A percentile compares a stretch with the other conserved stretches of the same genome.
These are phyloP conservation scores for Penicillium sp. DNA, from an alignment of 2,329 filamentous ascomycete genomes.

Conservation along the genomic window DNA sequence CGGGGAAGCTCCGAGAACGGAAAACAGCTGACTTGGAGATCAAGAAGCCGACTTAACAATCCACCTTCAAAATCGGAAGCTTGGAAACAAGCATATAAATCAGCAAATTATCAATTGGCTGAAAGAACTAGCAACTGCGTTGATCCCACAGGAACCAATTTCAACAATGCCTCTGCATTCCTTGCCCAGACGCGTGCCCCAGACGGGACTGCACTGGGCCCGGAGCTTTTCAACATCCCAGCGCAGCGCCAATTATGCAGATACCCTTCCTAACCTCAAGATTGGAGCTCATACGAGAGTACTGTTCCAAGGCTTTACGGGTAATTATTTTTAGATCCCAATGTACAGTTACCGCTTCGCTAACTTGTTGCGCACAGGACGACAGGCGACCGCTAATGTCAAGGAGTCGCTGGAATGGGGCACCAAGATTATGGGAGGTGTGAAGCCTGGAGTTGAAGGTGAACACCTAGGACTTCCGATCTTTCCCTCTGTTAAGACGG, in stretches of 20 bases:
- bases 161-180: slow-evolving; percentile 18
- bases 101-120: background rate
- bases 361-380: slow-evolving; percentile 25
- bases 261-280: slow-evolving; percentile 65
- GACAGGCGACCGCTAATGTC: slow-evolving; percentile 67
- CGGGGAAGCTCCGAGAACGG: slow-evolving; percentile 21
- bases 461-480: slow-evolving; percentile 73
- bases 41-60: background rate
- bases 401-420: slow-evolving; percentile 75
- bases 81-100: background rate
- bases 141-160: background rate
- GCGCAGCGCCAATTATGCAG: slow-evolving; percentile 48
- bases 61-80: background rate
- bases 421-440: slow-evolving; percentile 76
- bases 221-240: slow-evolving; percentile 36
- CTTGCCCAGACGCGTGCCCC: slow-evolving; percentile 23
- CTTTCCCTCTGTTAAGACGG: slow-evolving; percentile 64
- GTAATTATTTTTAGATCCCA: slow-evolving; percentile 31
- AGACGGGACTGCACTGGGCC: slow-evolving; percentile 3
- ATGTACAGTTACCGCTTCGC: slow-evolving; percentile 2
- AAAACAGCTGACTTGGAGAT: slow-evolving; percentile 15
- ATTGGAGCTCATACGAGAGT: slow-evolving; percentile 67
- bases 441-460: slow-evolving; percentile 68
- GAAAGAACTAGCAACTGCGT: background rate
- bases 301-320: slow-evolving; percentile 71